Conservation (phyloP, 1,139 yeast species). For the Kodamaea anthophila region DNA sequence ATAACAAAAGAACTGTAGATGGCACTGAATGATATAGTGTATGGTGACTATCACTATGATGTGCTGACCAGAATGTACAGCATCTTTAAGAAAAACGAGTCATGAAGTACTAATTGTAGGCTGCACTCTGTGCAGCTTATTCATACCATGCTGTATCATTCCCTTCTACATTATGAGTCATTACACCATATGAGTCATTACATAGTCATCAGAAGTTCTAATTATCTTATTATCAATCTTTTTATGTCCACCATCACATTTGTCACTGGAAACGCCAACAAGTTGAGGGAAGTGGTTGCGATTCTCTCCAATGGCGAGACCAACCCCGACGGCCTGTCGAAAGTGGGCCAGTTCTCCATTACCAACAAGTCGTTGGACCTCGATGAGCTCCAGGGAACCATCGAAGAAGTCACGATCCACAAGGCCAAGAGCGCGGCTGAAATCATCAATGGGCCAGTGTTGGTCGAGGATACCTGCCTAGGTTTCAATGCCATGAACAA, state of each 20-base stretch:
- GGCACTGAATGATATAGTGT: too few species aligned
- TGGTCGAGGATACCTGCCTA: slow-evolving; percentile 93
- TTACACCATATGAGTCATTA: too few species aligned
- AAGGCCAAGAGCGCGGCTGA: slow-evolving; percentile 78
- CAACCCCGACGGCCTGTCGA: slow-evolving; percentile 16
- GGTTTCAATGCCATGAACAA: slow-evolving; percentile 72
- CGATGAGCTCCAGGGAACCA: slow-evolving; percentile 86
- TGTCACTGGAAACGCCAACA: slow-evolving; percentile 86
- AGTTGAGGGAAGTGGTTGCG: slow-evolving; percentile 75
- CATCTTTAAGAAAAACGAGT: too few species aligned
- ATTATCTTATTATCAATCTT: too few species aligned
- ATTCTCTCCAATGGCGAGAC: slow-evolving; percentile 42
- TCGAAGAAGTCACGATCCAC: slow-evolving; percentile 73
- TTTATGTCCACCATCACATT: slow-evolving; percentile 45
- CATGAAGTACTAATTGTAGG: too few species aligned
- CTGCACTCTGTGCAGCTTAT: too few species aligned
- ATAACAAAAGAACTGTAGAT: too few species aligned
- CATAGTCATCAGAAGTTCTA: too few species aligned
- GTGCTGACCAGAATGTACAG: too few species aligned
- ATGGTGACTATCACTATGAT: too few species aligned
- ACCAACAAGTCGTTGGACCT: slow-evolving; percentile 65
- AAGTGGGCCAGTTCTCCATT: slow-evolving; percentile 50
- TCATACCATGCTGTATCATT: too few species aligned
- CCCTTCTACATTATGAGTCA: too few species aligned
- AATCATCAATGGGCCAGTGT: slow-evolving; percentile 60